phyloP scores from a whole-genome alignment of 1,284 basidiomycete genomes.

The Microbotryum scabiosae region DNA sequence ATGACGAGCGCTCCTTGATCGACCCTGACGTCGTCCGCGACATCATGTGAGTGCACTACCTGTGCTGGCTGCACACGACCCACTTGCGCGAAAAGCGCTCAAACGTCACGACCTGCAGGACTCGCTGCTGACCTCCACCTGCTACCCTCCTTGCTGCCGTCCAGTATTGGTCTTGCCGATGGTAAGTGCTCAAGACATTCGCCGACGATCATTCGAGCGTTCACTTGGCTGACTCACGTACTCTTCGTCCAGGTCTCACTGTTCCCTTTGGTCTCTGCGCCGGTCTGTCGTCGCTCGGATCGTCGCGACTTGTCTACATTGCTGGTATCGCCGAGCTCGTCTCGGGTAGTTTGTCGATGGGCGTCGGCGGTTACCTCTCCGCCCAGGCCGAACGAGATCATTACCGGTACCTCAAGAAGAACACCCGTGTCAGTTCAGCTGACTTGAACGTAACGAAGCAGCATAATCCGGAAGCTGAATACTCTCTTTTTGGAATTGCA shows the following conservation, averaged over 20 bases:
- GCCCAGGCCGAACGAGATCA: constrained; percentile 87
- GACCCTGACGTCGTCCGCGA: constrained; percentile 79
- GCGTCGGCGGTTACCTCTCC: constrained; percentile 92
- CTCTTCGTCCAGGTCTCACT: constrained; percentile 17
- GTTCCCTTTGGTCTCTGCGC: constrained; percentile 40
- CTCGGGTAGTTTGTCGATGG: constrained; percentile 91
- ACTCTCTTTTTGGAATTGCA: constrained; percentile 35
- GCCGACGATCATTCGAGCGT: neutral
- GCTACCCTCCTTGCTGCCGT: neutral
- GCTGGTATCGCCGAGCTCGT: constrained; percentile 50
- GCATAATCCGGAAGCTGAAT: neutral
- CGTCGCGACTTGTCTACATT: constrained; percentile 52
- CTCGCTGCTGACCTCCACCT: constrained; percentile 1
- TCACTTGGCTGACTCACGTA: neutral
- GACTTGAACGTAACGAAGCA: too few relatives aligned
- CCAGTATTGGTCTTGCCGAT: neutral
- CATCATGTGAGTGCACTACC: constrained; percentile 49
- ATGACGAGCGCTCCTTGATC: constrained; percentile 66
- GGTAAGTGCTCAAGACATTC: too few relatives aligned
- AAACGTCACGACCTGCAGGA: neutral
- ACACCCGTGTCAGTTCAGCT: constrained; percentile 24
- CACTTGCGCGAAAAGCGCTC: too few relatives aligned
- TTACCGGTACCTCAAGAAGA: constrained; percentile 67
- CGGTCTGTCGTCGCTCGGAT: constrained; percentile 64
- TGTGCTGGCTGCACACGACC: constrained; percentile 17